phyloP scores from a whole-genome alignment of 2,329 filamentous ascomycete species.

The Colletotrichum cereale region DNA sequence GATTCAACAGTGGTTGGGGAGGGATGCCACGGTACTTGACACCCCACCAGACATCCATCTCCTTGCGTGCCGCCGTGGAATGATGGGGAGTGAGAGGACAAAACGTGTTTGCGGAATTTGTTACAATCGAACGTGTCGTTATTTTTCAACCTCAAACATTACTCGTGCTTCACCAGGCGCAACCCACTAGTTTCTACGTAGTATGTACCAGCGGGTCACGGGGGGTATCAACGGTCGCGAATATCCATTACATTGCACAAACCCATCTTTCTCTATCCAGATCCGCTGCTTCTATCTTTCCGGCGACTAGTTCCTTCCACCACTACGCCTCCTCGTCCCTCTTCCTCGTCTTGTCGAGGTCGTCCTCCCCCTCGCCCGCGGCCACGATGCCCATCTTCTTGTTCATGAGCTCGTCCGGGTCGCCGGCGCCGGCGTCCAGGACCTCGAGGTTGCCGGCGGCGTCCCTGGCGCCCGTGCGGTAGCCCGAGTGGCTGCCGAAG shows the following conservation, averaged over 20 bases:
- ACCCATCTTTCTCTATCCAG: not conserved
- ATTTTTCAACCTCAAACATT: not conserved
- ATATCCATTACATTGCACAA: not conserved
- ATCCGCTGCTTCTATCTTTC: no score
- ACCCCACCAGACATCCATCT: no score
- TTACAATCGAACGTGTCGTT: not conserved
- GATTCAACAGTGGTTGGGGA: no score
- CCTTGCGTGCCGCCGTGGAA: not conserved
- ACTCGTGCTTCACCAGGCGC: not conserved
- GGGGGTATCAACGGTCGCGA: conserved; percentile 17
- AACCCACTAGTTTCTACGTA: not conserved
- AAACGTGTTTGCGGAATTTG: not conserved
- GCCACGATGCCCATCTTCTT: conserved; percentile 40
- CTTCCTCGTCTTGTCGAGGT: conserved; percentile 41
- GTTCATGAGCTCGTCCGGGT: conserved; percentile 44
- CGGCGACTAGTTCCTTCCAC: no score
- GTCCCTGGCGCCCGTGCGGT: conserved; percentile 45
- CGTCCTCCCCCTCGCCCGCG: no score
- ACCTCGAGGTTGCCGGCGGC: conserved; percentile 43
- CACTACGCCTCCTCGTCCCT: conserved; percentile 37
- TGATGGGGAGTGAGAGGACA: not conserved
- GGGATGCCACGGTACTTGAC: no score
- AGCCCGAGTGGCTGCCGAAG: conserved; percentile 49
- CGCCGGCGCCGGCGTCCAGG: conserved; percentile 41
- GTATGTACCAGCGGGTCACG: not conserved